A percentile compares a stretch with the other conserved stretches of the same genome.
Conservation (phyloP, 495 filamentous ascomycete species). For the Podospora tetraspora region DNA sequence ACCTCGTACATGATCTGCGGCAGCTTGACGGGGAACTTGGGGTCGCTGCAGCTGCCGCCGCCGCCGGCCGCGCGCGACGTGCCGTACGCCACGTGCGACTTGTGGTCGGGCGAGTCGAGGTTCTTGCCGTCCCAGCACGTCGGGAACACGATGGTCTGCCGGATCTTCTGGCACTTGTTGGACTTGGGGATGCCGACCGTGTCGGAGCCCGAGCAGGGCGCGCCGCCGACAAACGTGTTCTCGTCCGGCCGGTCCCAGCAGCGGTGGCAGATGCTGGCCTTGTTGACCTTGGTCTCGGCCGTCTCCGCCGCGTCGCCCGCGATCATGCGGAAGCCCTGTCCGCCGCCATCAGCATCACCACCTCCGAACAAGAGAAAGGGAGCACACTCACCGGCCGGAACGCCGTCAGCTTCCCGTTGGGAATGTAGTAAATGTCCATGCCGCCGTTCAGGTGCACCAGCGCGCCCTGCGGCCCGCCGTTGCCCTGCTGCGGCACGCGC, state of each 20-base stretch:
- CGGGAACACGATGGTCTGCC: slow-evolving; percentile 59
- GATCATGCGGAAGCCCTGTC: slow-evolving; percentile 53
- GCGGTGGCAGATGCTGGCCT: slow-evolving; percentile 52
- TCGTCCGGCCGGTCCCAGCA: slow-evolving; percentile 50
- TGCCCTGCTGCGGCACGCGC: slow-evolving; percentile 59
- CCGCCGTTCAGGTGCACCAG: slow-evolving; percentile 47
- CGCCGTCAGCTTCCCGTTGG: slow-evolving; percentile 45
- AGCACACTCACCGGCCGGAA: slow-evolving; percentile 47
- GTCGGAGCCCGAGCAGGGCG: slow-evolving; percentile 44
- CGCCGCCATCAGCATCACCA: too few relatives aligned
- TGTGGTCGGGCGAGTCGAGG: slow-evolving; percentile 58
- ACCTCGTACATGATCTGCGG: slow-evolving; percentile 68
- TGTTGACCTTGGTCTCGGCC: slow-evolving; percentile 41
- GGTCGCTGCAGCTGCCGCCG: slow-evolving; percentile 48
- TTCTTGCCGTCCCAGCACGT: slow-evolving; percentile 52
- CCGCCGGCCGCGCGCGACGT: slow-evolving; percentile 43
- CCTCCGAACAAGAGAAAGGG: background rate
- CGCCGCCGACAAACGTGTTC: slow-evolving; percentile 42
- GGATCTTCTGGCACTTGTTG: slow-evolving; percentile 50
- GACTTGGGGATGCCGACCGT: slow-evolving; percentile 52
- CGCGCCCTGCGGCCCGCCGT: slow-evolving; percentile 53
- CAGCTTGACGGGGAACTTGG: slow-evolving; percentile 55
- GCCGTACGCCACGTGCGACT: slow-evolving; percentile 59
- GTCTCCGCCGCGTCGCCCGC: slow-evolving; percentile 47
- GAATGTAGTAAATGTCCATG: slow-evolving; percentile 36